Conservation (phyloP, 2,329 filamentous ascomycete genomes). For the Cadophora luteo-olivacea region DNA sequence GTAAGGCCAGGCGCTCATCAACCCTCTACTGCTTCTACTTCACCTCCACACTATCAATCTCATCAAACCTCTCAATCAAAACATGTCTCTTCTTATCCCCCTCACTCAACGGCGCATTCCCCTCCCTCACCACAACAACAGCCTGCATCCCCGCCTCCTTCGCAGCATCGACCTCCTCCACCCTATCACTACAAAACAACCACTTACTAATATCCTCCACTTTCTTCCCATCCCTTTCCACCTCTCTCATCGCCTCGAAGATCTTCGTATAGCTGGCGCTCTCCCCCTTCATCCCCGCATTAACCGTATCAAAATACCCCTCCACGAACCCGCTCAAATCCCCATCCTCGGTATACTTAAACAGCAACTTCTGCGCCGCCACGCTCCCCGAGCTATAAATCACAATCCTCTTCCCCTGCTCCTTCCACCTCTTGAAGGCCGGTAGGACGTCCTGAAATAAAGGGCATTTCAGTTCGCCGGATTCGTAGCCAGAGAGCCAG, state of each 20-base stretch:
- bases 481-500: slow-evolving; percentile 76
- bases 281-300: slow-evolving; percentile 77
- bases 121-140: slow-evolving; percentile 68
- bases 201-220: slow-evolving; percentile 58
- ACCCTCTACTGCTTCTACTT: not conserved
- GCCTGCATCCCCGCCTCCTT: slow-evolving; percentile 67
- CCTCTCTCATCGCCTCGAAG: slow-evolving; percentile 11
- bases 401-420: slow-evolving; percentile 62
- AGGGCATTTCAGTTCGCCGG: slow-evolving; percentile 72
- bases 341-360: slow-evolving; percentile 63
- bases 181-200: slow-evolving; percentile 84
- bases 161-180: slow-evolving; percentile 71
- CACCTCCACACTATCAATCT: slow-evolving; percentile 17
- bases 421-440: slow-evolving; percentile 64
- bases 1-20: too few relatives aligned
- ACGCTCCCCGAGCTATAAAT: slow-evolving; percentile 87
- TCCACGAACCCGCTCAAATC: slow-evolving; percentile 65
- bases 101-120: slow-evolving; percentile 68
- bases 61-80: slow-evolving; percentile 42
- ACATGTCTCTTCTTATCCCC: slow-evolving; percentile 48
- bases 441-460: slow-evolving; percentile 78
- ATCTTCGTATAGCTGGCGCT: slow-evolving; percentile 64
- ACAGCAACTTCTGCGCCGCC: slow-evolving; percentile 80
- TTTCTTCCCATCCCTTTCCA: slow-evolving; percentile 38
- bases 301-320: slow-evolving; percentile 81